A percentile compares a stretch with the other conserved stretches of the same genome.
phyloP scores from a whole-genome alignment of 106 monocot species.

The Apostasia shenzhenica region DNA sequence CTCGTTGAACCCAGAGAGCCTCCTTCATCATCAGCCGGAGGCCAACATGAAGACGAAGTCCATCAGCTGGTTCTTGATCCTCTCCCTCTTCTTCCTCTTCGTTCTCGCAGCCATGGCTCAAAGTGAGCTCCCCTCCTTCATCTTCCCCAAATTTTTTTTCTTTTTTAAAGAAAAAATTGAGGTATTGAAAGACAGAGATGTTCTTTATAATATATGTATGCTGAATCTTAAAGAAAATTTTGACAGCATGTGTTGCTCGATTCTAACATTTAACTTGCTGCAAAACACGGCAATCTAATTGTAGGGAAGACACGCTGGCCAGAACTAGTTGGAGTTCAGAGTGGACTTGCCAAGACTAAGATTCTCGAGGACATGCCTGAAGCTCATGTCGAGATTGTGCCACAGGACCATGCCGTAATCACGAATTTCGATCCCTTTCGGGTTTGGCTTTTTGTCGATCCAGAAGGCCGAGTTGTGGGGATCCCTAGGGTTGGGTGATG shows the following conservation, averaged over 20 bases:
- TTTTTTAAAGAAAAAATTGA: too few species aligned
- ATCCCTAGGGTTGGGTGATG: neutral
- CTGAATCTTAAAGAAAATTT: too few species aligned
- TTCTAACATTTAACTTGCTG: neutral
- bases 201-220: too few species aligned
- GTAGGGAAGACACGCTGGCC: neutral
- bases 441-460: neutral
- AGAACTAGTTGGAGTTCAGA: neutral
- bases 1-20: too few species aligned
- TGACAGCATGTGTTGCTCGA: neutral
- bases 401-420: neutral
- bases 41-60: neutral
- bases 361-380: neutral
- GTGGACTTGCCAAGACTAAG: neutral
- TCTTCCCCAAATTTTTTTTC: neutral
- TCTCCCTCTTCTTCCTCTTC: neutral
- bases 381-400: neutral
- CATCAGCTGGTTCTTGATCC: neutral
- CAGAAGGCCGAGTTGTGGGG: neutral
- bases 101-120: neutral
- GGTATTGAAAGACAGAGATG: too few species aligned
- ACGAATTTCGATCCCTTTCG: neutral
- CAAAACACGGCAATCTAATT: neutral
- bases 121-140: neutral
- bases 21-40: too few species aligned